Base-by-base conservation (phyloP, 176 grass and related monocot genomes). In the Rhynchospora breviuscula region DNA sequence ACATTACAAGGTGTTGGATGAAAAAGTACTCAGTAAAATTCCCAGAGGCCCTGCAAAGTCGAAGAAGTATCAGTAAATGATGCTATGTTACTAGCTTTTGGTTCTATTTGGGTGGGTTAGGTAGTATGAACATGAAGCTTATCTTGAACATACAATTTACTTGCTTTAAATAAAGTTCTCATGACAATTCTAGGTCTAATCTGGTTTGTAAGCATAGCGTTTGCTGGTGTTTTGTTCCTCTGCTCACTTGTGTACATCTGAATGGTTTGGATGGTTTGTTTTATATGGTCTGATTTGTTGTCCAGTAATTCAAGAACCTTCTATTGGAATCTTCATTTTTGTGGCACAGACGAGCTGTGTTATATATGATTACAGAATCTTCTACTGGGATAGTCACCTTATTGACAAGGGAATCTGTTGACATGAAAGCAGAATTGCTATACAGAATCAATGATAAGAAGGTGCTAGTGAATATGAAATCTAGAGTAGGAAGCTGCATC, bases 21-120 rank as follows among this genome's bases (percentile, higher is more conserved):
- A 66, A 17, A 97, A 94, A 68, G 92, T 89, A 64, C 71, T 97
- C 51, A 97, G 92, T 85, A 94, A 90, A 89, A 97, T 97, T 65
- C 94, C 90, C 0, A 90, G 88, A 47, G 85, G 90, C 21, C 72
- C 87, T 10, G 29, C 63, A 11, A 94, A 90, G 87, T 83, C 80
- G 11, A 89, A 90, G 83, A 94, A 97, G 70, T 59, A 78, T 48
- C 81, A 90, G 82, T 88, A 59, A 85, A 59, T 35, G 62, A 29
- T 19, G 49, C 73, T 29, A 14, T 56, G 13, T 33, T 57, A 57
- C 9, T 23, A 11, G 9, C 2, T 46, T 21, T 11, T 45, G 5
- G 4, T 80, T 17, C 60, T 68, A 10, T 68, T 68, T 62, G 5
- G 52, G 18, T 61, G 17, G 15, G 25, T 31, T 43, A 43, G 5